Percentiles rank a stretch among this genome's conserved stretches.
Evolutionary conservation across 2,329 filamentous ascomycete species (phyloP).

Genomic region (Claviceps sp.): DNA sequence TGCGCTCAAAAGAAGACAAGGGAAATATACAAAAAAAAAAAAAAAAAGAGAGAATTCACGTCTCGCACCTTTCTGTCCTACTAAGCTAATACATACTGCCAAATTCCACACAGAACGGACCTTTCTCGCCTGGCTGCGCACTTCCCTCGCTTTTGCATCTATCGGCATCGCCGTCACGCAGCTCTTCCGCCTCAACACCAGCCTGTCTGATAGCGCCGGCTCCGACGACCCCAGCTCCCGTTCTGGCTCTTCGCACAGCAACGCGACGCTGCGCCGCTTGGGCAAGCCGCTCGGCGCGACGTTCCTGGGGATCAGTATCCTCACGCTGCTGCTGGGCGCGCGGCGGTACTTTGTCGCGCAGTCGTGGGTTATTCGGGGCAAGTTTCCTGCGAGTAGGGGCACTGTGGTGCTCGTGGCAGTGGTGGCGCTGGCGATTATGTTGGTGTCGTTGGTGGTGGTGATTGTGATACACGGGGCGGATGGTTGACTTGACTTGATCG

Average conservation of each 20-base stretch:
- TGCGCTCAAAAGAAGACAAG: too few species aligned
- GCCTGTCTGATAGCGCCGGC: conserved; percentile 26
- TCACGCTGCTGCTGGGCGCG: conserved; percentile 64
- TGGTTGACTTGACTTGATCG: neutral
- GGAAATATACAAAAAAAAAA: too few species aligned
- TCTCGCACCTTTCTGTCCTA: neutral
- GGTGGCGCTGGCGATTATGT: conserved; percentile 50
- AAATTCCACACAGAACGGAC: conserved; percentile 50
- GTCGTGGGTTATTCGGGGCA: conserved; percentile 66
- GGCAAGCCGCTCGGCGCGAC: conserved; percentile 65
- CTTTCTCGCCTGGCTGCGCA: conserved; percentile 75
- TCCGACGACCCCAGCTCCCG: conserved; percentile 10
- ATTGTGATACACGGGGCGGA: conserved; percentile 35
- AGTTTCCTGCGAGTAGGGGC: conserved; percentile 66
- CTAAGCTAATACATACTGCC: neutral
- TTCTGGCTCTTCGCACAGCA: conserved; percentile 11
- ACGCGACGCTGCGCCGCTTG: conserved; percentile 42
- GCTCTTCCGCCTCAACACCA: conserved; percentile 69
- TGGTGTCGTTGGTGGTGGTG: conserved; percentile 45
- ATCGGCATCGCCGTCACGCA: conserved; percentile 78
- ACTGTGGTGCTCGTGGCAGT: conserved; percentile 57
- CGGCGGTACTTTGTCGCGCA: conserved; percentile 67
- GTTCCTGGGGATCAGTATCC: conserved; percentile 62
- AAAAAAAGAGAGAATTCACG: too few species aligned
- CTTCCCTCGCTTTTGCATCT: conserved; percentile 65